phyloP scores from a whole-genome alignment of 148 eudicot species.

The Chenopodium formosanum region DNA sequence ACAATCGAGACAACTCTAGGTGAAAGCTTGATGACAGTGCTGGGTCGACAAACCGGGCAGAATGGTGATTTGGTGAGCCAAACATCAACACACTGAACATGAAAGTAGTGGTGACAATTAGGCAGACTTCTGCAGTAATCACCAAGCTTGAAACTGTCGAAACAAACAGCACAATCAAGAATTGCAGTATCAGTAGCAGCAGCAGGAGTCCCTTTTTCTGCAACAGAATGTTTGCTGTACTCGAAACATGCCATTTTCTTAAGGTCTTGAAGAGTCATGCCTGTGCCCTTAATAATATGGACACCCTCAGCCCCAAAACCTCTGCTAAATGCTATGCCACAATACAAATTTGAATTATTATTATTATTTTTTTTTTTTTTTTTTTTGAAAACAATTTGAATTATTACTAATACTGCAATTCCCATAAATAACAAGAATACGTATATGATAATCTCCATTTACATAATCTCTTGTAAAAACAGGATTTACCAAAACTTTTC shows the following conservation, averaged over 20 bases:
- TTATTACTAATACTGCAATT: constrained; percentile 29
- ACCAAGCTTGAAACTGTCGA: constrained; percentile 53
- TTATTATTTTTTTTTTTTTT: no score
- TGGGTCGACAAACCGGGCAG: constrained; percentile 66
- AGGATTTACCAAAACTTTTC: background rate
- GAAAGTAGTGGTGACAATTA: constrained; percentile 59
- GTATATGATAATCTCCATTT: constrained; percentile 36
- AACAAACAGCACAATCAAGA: constrained; percentile 63
- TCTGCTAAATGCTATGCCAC: constrained; percentile 39
- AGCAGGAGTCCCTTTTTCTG: constrained; percentile 28
- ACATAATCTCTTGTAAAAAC: constrained; percentile 19
- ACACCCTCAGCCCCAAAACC: constrained; percentile 26
- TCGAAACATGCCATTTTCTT: constrained; percentile 64
- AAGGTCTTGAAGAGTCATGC: constrained; percentile 45
- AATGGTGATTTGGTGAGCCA: constrained; percentile 55
- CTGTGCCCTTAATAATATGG: constrained; percentile 20
- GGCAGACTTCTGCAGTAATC: constrained; percentile 68
- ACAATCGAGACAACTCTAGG: background rate
- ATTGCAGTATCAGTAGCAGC: background rate
- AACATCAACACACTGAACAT: constrained; percentile 64
- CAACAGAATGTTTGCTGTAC: constrained; percentile 28
- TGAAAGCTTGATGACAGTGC: constrained; percentile 22
- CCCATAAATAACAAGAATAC: constrained; percentile 35
- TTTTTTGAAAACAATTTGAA: no score
- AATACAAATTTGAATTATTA: constrained; percentile 22